Evolutionary conservation across 129 eudicot species (phyloP), one percentile per base, ranked within the genome.

Genomic region (Arctium lappa): DNA sequence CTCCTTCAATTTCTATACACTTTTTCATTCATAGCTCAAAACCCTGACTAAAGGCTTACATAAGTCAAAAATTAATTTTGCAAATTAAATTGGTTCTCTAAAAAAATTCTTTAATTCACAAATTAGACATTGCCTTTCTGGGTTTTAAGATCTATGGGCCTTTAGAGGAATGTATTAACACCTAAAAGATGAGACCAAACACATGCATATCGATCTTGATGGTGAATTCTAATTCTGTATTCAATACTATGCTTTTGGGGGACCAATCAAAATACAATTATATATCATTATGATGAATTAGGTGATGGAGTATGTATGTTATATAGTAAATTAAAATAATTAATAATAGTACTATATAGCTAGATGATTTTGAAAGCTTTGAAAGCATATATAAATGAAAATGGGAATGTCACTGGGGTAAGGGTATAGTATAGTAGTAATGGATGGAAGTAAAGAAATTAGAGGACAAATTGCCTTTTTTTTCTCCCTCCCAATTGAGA

Each of bases 401-500:
- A 42, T 77, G 71, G 71, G 37, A 46, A 74, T 75, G 36, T 42
- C 53, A 44, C 36, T 53, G 70, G 16, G 30, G 0, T 27, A 48
- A 31, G 16, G 13, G 16, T 0, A 56, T 15, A 3, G 65, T 2
- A 10, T 50, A 13, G 18, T 44, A 44, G 60, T 65, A 33, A 37
- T 78, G 39, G 38, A 78, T 50, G 69, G 34, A 84, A 78, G 44
- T 40, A 40, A 18, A 37, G 75, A 42, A 76, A 74, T 36, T 50
- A 76, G 81, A 86, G 80, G 80, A 81, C 82, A 86, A 65, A 80
- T 76, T 81, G 85, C 31, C 75, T 69, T 42, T 78, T 78, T 80
- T 32, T 32, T 27, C 81, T 40, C 65, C 65, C 81, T 81, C 75
- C 82, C 69, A 62, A 44, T 60, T 73, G 78, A 81, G 81, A 53